These are phyloP conservation scores for Lagenidium sp. DNA, from an alignment of 352 stramenopile genomes.

Conservation along the genomic window DNA sequence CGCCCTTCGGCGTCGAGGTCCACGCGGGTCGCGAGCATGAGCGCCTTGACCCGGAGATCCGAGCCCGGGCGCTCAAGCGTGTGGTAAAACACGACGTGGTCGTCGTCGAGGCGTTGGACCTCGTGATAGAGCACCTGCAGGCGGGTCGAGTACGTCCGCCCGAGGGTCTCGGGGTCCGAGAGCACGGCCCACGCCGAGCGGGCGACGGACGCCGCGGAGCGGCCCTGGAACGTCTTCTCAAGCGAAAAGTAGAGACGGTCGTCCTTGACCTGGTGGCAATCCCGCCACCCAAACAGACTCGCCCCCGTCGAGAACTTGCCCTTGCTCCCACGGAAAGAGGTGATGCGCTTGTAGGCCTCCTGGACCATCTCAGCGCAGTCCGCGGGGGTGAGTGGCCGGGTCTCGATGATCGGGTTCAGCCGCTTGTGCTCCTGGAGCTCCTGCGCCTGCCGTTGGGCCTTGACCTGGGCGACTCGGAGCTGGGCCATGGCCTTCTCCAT, in stretches of 20 bases:
- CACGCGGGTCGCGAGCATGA: conserved; percentile 53
- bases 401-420: conserved; percentile 26
- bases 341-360: conserved; percentile 33
- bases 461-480: conserved; percentile 26
- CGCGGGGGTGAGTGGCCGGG: conserved; percentile 26
- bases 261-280: conserved; percentile 36
- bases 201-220: conserved; percentile 26
- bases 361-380: conserved; percentile 39
- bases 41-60: conserved; percentile 45
- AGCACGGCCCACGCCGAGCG: conserved; percentile 37
- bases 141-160: conserved; percentile 38
- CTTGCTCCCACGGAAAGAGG: conserved; percentile 39
- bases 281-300: conserved; percentile 58
- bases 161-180: conserved; percentile 30
- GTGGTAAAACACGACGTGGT: conserved; percentile 63
- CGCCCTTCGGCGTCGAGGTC: conserved; percentile 25
- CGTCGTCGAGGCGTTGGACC: conserved; percentile 43
- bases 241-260: conserved; percentile 59
- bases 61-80: conserved; percentile 39
- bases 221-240: conserved; percentile 45
- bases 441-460: conserved; percentile 13
- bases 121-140: conserved; percentile 53
- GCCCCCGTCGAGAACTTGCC: conserved; percentile 39
- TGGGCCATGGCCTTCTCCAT: conserved; percentile 43
- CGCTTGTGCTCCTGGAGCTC: conserved; percentile 30